These are phyloP conservation scores for Debaryomyces prosopidis DNA, from an alignment of 805 yeast species.

Conservation along the genomic window DNA sequence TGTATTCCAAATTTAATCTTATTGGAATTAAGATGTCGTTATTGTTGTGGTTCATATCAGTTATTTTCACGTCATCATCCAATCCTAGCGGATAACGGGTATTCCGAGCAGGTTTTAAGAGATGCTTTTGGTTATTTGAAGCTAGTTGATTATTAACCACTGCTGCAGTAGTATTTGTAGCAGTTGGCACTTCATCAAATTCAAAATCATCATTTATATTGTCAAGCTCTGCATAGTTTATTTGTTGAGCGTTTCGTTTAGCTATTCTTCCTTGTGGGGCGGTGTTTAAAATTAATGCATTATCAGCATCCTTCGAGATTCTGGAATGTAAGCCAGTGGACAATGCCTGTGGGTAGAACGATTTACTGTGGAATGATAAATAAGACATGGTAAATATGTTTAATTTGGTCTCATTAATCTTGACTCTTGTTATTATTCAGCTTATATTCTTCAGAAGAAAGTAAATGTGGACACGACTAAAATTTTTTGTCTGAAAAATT, in stretches of 20 bases:
- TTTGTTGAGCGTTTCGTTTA: conserved; percentile 67
- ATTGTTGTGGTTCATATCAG: conserved; percentile 26
- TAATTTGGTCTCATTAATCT: too few relatives aligned
- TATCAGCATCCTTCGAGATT: conserved; percentile 63
- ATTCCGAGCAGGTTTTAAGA: conserved; percentile 21
- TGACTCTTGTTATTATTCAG: too few relatives aligned
- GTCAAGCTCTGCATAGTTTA: conserved; percentile 84
- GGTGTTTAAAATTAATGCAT: conserved; percentile 64
- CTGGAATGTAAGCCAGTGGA: conserved; percentile 74
- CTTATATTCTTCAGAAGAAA: too few relatives aligned
- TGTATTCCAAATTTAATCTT: conserved; percentile 59
- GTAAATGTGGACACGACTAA: too few relatives aligned
- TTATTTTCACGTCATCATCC: conserved; percentile 21
- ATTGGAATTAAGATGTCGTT: conserved; percentile 63
- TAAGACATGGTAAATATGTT: conserved; percentile 7
- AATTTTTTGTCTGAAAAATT: too few relatives aligned
- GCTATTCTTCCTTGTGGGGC: conserved; percentile 77
- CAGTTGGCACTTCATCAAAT: conserved; percentile 29
- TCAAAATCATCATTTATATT: conserved; percentile 51
- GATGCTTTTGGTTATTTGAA: conserved; percentile 28
- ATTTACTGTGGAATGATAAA: conserved; percentile 18
- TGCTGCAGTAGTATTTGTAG: conserved; percentile 11
- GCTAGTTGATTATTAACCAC: conserved; percentile 36
- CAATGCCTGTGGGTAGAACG: conserved; percentile 70
- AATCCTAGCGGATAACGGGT: conserved; percentile 23